These are phyloP conservation scores for Nannochloropsis gaditana DNA, from an alignment of 108 stramenopile species.

Conservation along the genomic window DNA sequence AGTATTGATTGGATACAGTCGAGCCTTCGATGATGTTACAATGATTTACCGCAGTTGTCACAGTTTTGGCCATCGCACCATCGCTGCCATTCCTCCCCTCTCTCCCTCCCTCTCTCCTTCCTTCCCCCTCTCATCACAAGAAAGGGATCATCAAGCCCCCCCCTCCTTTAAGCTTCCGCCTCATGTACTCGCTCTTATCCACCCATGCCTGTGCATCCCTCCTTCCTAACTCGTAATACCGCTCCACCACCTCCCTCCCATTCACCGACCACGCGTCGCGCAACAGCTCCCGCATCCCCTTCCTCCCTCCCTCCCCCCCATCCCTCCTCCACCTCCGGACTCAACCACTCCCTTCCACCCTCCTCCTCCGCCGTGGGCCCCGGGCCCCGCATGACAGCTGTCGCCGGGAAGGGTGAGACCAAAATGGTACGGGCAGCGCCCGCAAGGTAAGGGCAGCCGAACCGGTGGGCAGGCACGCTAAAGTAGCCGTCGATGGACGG, in stretches of 20 bases:
- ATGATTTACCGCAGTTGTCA: too few species aligned
- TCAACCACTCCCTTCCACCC: constrained; percentile 6
- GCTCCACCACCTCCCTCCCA: background rate
- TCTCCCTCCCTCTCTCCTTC: background rate
- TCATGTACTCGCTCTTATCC: background rate
- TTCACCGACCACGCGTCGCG: background rate
- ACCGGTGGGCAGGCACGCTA: background rate
- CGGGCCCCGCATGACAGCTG: background rate
- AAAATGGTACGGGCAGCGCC: background rate
- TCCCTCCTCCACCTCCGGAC: background rate
- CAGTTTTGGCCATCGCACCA: too few species aligned
- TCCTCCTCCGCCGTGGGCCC: constrained; percentile 10
- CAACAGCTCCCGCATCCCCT: constrained; percentile 9
- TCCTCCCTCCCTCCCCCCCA: background rate
- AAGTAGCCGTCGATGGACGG: constrained; percentile 6
- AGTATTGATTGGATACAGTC: too few species aligned
- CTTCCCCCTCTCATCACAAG: background rate
- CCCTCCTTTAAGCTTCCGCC: background rate
- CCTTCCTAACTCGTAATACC: constrained; percentile 12
- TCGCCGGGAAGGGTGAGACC: background rate
- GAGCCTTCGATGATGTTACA: too few species aligned
- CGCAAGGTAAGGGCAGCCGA: background rate
- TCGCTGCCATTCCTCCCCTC: background rate
- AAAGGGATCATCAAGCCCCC: background rate
- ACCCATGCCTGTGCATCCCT: background rate